Conservation (phyloP, 768 basidiomycete genomes). For the Termitomyces sp. region DNA sequence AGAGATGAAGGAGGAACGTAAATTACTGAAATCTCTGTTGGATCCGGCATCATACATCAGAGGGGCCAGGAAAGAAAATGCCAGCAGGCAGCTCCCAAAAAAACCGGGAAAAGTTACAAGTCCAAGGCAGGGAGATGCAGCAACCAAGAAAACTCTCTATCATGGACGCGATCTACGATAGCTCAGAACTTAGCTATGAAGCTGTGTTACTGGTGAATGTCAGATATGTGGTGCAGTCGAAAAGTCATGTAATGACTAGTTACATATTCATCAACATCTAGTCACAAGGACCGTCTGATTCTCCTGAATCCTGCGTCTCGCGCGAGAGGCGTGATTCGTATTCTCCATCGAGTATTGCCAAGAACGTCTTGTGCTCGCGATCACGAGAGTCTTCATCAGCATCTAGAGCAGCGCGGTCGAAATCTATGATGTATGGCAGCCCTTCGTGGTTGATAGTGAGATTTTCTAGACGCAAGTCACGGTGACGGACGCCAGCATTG, state of each 20-base stretch:
- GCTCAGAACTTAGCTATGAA: neutral
- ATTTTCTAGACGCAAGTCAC: constrained; percentile 19
- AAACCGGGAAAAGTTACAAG: neutral
- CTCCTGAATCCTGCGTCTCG: neutral
- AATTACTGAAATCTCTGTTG: neutral
- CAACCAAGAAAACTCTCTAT: neutral
- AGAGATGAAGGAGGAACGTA: neutral
- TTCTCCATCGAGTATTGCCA: neutral
- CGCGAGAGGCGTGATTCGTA: neutral
- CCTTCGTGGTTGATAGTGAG: constrained; percentile 13
- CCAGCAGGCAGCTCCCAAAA: neutral
- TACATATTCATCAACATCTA: neutral
- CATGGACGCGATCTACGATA: neutral
- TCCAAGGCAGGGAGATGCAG: neutral
- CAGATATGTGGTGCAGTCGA: neutral
- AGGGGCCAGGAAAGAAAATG: neutral
- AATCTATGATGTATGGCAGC: constrained; percentile 18
- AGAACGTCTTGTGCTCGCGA: neutral
- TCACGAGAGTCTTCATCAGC: neutral
- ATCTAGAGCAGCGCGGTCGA: constrained; percentile 11
- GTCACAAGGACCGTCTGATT: neutral
- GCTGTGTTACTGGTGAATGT: too few relatives aligned
- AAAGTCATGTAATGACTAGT: neutral
- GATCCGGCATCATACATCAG: neutral
- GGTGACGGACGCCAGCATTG: neutral